Percentiles rank a stretch among this genome's conserved stretches.
phyloP scores from a whole-genome alignment of 164 flowering plant genomes.

The Magnolia changhungtana region DNA sequence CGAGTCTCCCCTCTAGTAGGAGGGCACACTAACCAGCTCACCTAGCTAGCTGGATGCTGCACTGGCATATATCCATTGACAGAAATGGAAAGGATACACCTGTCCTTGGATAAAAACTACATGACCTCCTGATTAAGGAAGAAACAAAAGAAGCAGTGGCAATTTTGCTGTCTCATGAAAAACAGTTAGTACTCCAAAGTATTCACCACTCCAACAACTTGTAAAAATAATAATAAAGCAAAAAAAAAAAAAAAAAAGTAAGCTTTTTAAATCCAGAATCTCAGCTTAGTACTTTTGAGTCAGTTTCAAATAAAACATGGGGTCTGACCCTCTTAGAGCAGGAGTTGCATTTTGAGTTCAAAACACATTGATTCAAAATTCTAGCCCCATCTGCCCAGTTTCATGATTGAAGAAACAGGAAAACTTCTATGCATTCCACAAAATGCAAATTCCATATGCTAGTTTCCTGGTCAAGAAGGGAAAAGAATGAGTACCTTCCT shows the following conservation, averaged over 20 bases:
- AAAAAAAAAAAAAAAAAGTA: too few species aligned
- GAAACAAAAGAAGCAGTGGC: neutral
- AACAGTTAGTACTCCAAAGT: neutral
- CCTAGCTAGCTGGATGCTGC: neutral
- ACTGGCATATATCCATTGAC: neutral
- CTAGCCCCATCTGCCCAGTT: neutral
- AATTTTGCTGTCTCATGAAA: neutral
- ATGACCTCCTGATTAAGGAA: neutral
- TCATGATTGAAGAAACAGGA: neutral
- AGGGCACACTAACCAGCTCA: too few species aligned
- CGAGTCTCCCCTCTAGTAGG: too few species aligned
- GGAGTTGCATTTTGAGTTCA: neutral
- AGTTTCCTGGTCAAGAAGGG: neutral
- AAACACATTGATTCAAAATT: neutral
- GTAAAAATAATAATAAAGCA: too few species aligned
- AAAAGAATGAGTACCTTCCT: conserved; percentile 52
- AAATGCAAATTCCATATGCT: neutral
- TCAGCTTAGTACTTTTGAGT: too few species aligned
- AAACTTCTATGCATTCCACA: neutral
- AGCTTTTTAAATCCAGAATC: too few species aligned
- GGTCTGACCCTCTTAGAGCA: too few species aligned
- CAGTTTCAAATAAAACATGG: too few species aligned
- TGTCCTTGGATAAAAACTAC: neutral
- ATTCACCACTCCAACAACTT: neutral
- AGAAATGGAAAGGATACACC: neutral